These are phyloP conservation scores for Bretziella fagacearum DNA, from an alignment of 2,329 filamentous ascomycete genomes.

Conservation along the genomic window DNA sequence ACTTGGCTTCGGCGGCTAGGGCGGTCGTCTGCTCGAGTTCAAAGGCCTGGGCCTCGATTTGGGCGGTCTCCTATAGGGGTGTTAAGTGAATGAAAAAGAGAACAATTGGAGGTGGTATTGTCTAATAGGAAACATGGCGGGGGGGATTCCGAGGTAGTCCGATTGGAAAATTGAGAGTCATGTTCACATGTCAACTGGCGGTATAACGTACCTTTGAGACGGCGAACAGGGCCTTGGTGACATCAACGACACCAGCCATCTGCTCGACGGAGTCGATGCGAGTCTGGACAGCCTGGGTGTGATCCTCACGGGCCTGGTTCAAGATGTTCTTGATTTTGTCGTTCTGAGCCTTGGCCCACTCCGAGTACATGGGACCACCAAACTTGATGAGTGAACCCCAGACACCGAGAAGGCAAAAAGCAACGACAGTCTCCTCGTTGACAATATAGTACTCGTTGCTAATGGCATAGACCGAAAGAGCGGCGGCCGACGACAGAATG, in stretches of 20 bases:
- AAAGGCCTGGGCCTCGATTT: slow-evolving; percentile 88
- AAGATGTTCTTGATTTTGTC: slow-evolving; percentile 90
- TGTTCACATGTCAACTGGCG: background rate
- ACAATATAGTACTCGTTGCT: slow-evolving; percentile 99
- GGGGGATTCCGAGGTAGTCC: background rate
- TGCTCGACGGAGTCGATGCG: slow-evolving; percentile 91
- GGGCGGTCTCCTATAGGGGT: slow-evolving; percentile 65
- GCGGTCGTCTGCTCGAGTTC: slow-evolving; percentile 95
- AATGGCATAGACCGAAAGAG: slow-evolving; percentile 82
- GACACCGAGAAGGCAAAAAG: slow-evolving; percentile 79
- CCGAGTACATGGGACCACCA: slow-evolving; percentile 76
- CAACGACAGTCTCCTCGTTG: slow-evolving; percentile 96
- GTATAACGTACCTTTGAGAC: slow-evolving; percentile 70
- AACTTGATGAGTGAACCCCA: slow-evolving; percentile 89
- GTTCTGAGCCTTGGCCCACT: slow-evolving; percentile 81
- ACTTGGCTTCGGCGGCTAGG: slow-evolving; percentile 81
- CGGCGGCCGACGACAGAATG: slow-evolving; percentile 84
- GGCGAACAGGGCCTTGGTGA: slow-evolving; percentile 93
- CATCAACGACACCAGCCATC: slow-evolving; percentile 82
- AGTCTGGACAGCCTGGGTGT: slow-evolving; percentile 86
- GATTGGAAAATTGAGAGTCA: background rate
- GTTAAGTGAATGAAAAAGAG: background rate
- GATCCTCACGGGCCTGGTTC: slow-evolving; percentile 83
- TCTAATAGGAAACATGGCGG: background rate
- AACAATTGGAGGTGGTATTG: background rate